phyloP scores from a whole-genome alignment of 169 alveolate species.

The Plasmodium sp. region DNA sequence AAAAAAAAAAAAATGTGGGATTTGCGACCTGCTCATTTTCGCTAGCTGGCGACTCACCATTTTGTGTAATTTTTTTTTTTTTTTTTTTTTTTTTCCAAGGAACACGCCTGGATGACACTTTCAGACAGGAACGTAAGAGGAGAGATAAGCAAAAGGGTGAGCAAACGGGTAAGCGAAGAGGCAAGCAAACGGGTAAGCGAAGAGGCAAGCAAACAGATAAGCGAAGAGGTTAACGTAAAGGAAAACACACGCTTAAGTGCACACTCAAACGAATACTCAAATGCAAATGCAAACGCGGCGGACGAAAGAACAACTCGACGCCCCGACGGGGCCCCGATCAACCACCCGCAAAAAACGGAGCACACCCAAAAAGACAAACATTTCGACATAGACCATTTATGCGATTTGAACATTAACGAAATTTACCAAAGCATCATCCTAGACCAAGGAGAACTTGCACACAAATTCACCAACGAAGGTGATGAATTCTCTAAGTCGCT shows the following conservation, averaged over 20 bases:
- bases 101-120: constrained; percentile 27
- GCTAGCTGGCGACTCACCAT: not conserved
- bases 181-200: not conserved
- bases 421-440: constrained; percentile 23
- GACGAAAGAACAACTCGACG: not conserved
- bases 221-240: too few relatives aligned
- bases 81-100: constrained; percentile 22
- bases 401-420: constrained; percentile 11
- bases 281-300: not conserved
- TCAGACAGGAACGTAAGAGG: constrained; percentile 29
- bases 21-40: not conserved
- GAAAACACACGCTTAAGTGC: not conserved
- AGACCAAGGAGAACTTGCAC: not conserved
- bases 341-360: not conserved
- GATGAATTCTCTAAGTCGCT: not conserved
- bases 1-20: not conserved
- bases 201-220: not conserved
- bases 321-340: not conserved
- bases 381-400: constrained; percentile 11
- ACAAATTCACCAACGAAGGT: not conserved
- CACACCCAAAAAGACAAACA: not conserved
- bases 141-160: not conserved
- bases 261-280: not conserved
- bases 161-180: not conserved
- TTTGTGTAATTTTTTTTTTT: not conserved